Evolutionary conservation across 208 protist genomes (phyloP).

Genomic region (Wallacemonas sp.): DNA sequence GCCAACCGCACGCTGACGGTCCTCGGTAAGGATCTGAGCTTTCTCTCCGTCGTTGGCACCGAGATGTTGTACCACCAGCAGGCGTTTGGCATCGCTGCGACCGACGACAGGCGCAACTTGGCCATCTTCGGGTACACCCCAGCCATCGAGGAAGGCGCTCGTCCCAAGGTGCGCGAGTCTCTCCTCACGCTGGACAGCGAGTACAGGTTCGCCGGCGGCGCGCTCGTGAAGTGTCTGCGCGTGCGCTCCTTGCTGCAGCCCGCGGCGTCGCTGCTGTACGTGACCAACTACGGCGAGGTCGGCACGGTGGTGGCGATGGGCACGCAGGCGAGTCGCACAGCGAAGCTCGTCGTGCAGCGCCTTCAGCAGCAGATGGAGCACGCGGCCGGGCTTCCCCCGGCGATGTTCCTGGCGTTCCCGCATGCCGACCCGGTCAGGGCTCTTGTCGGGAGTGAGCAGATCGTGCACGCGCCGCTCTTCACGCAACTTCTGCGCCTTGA

Average conservation of each 20-base stretch:
- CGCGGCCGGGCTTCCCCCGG: conserved; percentile 62
- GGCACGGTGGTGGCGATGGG: conserved; percentile 76
- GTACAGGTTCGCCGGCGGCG: conserved; percentile 75
- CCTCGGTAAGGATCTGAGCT: conserved; percentile 64
- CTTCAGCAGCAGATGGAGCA: conserved; percentile 70
- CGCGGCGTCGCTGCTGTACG: conserved; percentile 51
- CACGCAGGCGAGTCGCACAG: conserved; percentile 71
- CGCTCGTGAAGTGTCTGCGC: conserved; percentile 57
- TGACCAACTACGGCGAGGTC: conserved; percentile 82
- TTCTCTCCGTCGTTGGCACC: conserved; percentile 57
- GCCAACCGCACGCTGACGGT: conserved; percentile 78
- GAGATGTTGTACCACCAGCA: conserved; percentile 81
- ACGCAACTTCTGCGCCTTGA: conserved; percentile 58
- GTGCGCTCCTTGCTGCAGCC: conserved; percentile 36
- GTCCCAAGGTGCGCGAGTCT: conserved; percentile 53
- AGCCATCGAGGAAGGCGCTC: conserved; percentile 37
- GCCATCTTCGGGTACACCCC: conserved; percentile 78
- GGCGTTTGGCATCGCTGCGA: conserved; percentile 64
- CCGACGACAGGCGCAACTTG: conserved; percentile 78
- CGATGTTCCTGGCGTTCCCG: conserved; percentile 74
- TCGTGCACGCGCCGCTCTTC: conserved; percentile 65
- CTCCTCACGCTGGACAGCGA: conserved; percentile 73
- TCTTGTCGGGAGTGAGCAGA: conserved; percentile 53
- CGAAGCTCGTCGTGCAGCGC: conserved; percentile 57
- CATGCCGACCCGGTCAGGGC: conserved; percentile 58